Base-by-base conservation (phyloP, 345 rosid genomes). In the Eucalyptus cloeziana region DNA sequence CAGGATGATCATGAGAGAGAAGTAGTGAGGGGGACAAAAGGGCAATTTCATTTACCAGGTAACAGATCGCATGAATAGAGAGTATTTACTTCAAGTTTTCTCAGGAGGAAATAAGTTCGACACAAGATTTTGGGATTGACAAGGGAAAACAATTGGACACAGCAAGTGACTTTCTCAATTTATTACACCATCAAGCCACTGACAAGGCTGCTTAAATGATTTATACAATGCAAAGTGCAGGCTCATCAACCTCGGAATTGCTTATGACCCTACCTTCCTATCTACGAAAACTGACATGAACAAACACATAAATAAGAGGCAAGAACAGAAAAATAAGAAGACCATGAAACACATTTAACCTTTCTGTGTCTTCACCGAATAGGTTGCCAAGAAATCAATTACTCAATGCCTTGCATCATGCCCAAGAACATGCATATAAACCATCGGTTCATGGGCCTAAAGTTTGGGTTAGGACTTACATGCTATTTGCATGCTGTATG, bases 401-500 rank as follows among this genome's bases (percentile, higher is more conserved):
- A 27, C 67, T 60, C 67, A 60, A 27, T 60, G 67, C 67, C 31
- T 27, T 8, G 30, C 83, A 37, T 76, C 81, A 76, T 37, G 47
- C 47, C 47, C 83, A 76, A 76, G 27, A 40, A 10, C 83, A 21
- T 76, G 47, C 83, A 76, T 40, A 76, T 21, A 76, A 76, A 76
- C 83, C 83, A 40, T 76, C 15, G 30, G 45, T 17, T 37, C 47
- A 5, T 11, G 45, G 76, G n/a, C 47, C 56, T 43, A 47, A 71
- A 54, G 12, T 43, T 51, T 25, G 47, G 37, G 71, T 33, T 52
- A 81, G 51, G 64, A 90, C 94, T 93, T 91, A 95, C 97, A 94
- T 88, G 90, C 85, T 91, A 90, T 95, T 95, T 89, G 97, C 97
- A 92, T 93, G 96, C 37, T 94, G 94, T 62, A 95, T 90, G 90